phyloP scores from a whole-genome alignment of 768 basidiomycete species.

The Tylopilus plumbeoviolaceoides region DNA sequence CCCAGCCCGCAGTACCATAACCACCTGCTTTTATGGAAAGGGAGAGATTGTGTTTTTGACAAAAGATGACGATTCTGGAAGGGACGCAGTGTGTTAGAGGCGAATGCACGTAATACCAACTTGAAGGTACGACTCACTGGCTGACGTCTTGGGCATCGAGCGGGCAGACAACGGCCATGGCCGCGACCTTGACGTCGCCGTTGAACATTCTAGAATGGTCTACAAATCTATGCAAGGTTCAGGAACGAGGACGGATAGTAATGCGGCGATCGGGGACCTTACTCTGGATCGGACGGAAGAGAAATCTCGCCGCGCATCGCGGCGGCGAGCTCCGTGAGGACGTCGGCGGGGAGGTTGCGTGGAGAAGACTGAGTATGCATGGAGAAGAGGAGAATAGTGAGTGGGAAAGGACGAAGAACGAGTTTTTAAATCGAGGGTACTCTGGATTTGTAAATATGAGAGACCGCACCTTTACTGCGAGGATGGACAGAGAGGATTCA shows the following conservation, averaged over 20 bases:
- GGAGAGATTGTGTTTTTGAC: slow-evolving; percentile 61
- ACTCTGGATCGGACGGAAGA: slow-evolving; percentile 42
- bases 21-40: slow-evolving; percentile 88
- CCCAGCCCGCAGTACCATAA: slow-evolving; percentile 88
- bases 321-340: slow-evolving; percentile 44
- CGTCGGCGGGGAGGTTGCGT: slow-evolving; percentile 16
- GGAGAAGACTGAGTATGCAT: slow-evolving; percentile 13
- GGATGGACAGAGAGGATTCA: neutral
- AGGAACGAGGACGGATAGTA: neutral
- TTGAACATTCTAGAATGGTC: slow-evolving; percentile 59
- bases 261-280: slow-evolving; percentile 6
- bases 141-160: slow-evolving; percentile 79
- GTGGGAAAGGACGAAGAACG: neutral
- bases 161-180: slow-evolving; percentile 68
- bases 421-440: neutral
- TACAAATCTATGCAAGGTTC: slow-evolving; percentile 20
- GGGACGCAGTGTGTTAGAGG: slow-evolving; percentile 2
- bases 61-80: slow-evolving; percentile 66
- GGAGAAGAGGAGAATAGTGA: slow-evolving; percentile 8
- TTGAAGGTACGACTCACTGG: slow-evolving; percentile 51
- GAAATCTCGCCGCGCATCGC: slow-evolving; percentile 46
- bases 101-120: neutral
- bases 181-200: slow-evolving; percentile 59
- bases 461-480: slow-evolving; percentile 3
- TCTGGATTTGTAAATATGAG: slow-evolving; percentile 11